Evolutionary conservation across 106 monocot species (phyloP).

Genomic region (Hemerocallis citrina): DNA sequence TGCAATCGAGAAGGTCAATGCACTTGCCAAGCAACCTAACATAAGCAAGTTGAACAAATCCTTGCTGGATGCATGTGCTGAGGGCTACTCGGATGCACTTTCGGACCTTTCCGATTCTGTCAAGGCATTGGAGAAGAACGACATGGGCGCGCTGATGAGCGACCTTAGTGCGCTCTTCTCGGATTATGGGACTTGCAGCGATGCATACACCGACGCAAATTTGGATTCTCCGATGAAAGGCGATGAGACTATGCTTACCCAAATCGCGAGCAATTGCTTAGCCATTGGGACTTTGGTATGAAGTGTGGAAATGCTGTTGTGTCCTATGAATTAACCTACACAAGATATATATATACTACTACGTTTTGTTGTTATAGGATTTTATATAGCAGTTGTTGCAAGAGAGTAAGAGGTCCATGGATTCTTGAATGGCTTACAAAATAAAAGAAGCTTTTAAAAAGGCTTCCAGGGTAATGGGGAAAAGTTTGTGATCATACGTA

Average conservation of each 20-base stretch:
- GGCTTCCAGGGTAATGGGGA: too few relatives aligned
- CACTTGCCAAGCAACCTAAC: neutral
- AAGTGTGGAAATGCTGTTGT: neutral
- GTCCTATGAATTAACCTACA: too few relatives aligned
- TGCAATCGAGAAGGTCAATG: neutral
- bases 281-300: neutral
- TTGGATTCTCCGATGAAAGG: neutral
- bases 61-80: neutral
- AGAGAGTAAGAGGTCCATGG: too few relatives aligned
- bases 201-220: neutral
- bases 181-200: neutral
- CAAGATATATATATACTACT: too few relatives aligned
- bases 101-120: neutral
- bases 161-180: neutral
- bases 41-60: neutral
- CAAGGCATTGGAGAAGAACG: neutral
- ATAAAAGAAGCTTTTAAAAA: too few relatives aligned
- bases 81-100: neutral
- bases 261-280: neutral
- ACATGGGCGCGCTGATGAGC: neutral
- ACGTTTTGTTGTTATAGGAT: too few relatives aligned
- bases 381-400: too few relatives aligned
- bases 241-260: neutral
- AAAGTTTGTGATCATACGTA: too few relatives aligned
- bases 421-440: too few relatives aligned